Evolutionary conservation across 176 grass and related monocot genomes (phyloP).

Genomic region (Musa beccarii): DNA sequence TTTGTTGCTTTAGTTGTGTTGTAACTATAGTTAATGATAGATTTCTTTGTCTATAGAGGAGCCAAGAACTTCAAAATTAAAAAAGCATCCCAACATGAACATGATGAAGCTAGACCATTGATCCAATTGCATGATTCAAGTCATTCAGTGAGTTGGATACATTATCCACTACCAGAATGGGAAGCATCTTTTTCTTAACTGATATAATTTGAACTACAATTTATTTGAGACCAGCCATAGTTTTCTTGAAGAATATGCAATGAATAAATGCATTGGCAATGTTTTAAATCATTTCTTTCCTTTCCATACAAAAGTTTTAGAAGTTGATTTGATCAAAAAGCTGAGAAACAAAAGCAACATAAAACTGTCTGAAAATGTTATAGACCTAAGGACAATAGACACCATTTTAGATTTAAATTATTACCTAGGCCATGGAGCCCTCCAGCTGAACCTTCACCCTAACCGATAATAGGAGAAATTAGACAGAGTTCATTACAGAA

Average conservation of each 20-base stretch:
- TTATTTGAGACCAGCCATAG: too few relatives aligned
- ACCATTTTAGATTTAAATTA: constrained; percentile 1
- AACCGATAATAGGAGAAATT: constrained; percentile 20
- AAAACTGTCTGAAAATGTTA: background rate
- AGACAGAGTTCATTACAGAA: too few relatives aligned
- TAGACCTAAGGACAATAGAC: background rate
- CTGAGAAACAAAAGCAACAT: background rate
- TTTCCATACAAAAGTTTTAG: background rate
- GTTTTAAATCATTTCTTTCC: background rate
- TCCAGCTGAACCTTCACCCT: constrained; percentile 38
- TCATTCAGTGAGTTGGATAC: too few relatives aligned
- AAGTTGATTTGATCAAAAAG: background rate
- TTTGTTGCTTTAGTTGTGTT: too few relatives aligned
- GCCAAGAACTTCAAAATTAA: background rate
- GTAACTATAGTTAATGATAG: too few relatives aligned
- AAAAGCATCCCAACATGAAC: background rate
- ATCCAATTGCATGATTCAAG: background rate
- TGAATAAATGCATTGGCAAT: background rate
- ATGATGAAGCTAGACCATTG: background rate
- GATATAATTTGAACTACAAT: too few relatives aligned
- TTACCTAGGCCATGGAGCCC: constrained; percentile 52
- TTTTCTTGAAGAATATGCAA: too few relatives aligned
- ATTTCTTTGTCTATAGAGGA: background rate
- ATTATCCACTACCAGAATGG: too few relatives aligned
- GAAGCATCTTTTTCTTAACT: too few relatives aligned